These are phyloP conservation scores for Voacanga thouarsii DNA, from an alignment of 257 asterid genomes.

Conservation along the genomic window DNA sequence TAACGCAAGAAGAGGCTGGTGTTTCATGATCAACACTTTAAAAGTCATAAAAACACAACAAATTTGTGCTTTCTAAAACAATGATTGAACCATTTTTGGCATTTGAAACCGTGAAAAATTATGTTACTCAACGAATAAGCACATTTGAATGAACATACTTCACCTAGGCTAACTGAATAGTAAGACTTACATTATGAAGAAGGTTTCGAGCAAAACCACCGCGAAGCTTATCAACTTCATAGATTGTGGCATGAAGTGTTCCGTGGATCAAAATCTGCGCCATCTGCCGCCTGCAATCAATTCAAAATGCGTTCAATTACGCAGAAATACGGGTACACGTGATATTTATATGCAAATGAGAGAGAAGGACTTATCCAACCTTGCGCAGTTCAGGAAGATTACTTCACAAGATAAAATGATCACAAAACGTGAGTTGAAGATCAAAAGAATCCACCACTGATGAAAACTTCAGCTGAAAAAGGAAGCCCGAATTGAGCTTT, in stretches of 20 bases:
- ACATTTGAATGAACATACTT: not conserved
- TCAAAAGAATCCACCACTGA: not conserved
- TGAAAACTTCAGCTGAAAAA: not conserved
- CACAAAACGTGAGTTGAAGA: not conserved
- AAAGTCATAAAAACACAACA: not conserved
- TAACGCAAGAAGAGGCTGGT: not conserved
- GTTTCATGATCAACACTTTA: not conserved
- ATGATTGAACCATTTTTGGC: not conserved
- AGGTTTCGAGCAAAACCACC: conserved; percentile 14
- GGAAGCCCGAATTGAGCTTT: not conserved
- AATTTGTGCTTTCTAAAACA: not conserved
- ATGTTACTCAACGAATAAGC: not conserved
- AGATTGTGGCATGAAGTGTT: conserved; percentile 34
- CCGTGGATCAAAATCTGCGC: conserved; percentile 41
- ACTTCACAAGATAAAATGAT: not conserved
- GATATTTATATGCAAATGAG: not conserved
- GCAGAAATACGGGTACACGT: too few relatives aligned
- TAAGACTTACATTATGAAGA: conserved; percentile 25
- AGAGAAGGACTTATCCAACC: not conserved
- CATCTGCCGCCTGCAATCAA: conserved; percentile 19
- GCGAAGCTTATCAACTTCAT: conserved; percentile 33
- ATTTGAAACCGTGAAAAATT: not conserved
- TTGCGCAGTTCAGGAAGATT: not conserved
- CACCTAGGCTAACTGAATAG: not conserved
- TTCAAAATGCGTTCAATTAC: not conserved